Evolutionary conservation across 2,329 filamentous ascomycete genomes (phyloP).

Genomic region (Fusarium sp.): DNA sequence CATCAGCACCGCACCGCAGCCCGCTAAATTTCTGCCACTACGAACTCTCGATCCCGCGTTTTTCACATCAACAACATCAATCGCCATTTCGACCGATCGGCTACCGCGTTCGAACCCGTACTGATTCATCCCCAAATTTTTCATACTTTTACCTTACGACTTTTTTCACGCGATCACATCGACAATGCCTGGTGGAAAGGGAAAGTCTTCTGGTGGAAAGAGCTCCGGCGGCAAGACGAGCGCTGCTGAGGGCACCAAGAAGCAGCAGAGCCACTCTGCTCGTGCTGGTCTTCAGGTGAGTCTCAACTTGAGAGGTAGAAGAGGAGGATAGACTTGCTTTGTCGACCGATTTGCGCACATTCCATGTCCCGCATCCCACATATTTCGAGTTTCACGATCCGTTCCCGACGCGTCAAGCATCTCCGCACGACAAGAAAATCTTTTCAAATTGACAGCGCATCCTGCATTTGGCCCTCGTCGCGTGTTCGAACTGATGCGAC

Average conservation of each 20-base stretch:
- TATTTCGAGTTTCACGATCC: constrained; percentile 34
- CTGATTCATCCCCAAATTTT: constrained; percentile 26
- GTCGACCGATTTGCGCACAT: constrained; percentile 37
- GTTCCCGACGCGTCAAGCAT: constrained; percentile 38
- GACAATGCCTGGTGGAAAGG: constrained; percentile 86
- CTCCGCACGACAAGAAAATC: constrained; percentile 37
- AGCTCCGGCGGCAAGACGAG: constrained; percentile 80
- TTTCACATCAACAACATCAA: constrained; percentile 42
- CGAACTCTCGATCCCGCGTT: constrained; percentile 41
- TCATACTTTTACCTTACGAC: constrained; percentile 26
- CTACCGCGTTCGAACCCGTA: constrained; percentile 38
- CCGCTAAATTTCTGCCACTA: constrained; percentile 46
- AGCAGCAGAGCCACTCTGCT: constrained; percentile 94
- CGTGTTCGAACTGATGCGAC: constrained; percentile 23
- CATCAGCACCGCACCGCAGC: constrained; percentile 41
- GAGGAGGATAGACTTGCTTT: constrained; percentile 22
- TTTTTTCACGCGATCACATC: constrained; percentile 36
- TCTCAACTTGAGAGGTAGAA: constrained; percentile 9
- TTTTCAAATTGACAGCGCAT: constrained; percentile 24
- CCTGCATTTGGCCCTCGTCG: neutral
- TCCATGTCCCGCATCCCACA: constrained; percentile 40
- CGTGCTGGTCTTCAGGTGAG: constrained; percentile 95
- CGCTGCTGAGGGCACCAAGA: constrained; percentile 74
- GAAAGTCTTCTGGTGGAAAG: constrained; percentile 91
- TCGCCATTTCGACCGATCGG: constrained; percentile 30